Conservation (phyloP, 768 basidiomycete genomes). For the Mycena maculata region DNA sequence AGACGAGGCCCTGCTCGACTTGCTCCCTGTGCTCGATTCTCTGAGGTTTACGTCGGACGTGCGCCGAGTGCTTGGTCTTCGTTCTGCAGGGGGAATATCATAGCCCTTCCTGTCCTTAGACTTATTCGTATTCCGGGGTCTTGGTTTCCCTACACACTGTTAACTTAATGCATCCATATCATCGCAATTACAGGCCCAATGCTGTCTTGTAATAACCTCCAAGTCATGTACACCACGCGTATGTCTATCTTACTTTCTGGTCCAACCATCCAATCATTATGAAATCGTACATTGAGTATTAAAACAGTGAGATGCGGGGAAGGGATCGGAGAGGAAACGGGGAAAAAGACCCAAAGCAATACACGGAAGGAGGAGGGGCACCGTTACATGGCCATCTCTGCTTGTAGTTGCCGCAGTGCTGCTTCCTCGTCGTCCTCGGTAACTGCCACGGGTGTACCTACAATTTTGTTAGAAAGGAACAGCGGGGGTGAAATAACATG, state of each 20-base stretch:
- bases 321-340: constrained; percentile 25
- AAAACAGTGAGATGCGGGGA: constrained; percentile 33
- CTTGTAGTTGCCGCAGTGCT: constrained; percentile 90
- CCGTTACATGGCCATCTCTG: constrained; percentile 81
- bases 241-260: constrained; percentile 35
- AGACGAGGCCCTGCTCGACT: constrained; percentile 95
- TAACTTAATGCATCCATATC: constrained; percentile 47
- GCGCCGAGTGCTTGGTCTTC: constrained; percentile 85
- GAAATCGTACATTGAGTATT: constrained; percentile 40
- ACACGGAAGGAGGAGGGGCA: constrained; percentile 22
- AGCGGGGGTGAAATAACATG: background rate
- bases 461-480: background rate
- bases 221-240: constrained; percentile 38
- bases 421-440: constrained; percentile 91
- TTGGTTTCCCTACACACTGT: constrained; percentile 39
- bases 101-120: constrained; percentile 42
- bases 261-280: constrained; percentile 40
- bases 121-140: constrained; percentile 41
- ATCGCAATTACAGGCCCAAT: constrained; percentile 38
- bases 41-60: constrained; percentile 97
- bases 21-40: constrained; percentile 95
- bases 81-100: constrained; percentile 55
- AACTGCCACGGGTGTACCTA: constrained; percentile 56
- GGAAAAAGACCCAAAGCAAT: constrained; percentile 29
- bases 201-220: constrained; percentile 33